Conservation (phyloP, 2,329 filamentous ascomycete genomes). For the Hymenoscyphus salicellus region DNA sequence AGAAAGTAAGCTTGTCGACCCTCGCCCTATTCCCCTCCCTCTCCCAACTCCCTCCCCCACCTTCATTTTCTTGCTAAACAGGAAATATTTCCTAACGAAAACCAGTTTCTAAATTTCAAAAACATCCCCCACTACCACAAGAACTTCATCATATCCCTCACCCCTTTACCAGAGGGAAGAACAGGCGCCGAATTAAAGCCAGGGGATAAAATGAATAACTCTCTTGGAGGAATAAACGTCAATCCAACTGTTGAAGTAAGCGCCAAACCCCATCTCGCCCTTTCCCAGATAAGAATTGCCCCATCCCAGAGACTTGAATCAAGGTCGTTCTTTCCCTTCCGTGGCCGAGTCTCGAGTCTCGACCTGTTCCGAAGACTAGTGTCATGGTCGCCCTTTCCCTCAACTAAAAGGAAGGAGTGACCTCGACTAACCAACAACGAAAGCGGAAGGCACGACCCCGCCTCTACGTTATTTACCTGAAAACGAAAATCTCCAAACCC, state of each 20-base stretch:
- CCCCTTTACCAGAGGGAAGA: constrained; percentile 1
- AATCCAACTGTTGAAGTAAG: constrained; percentile 3
- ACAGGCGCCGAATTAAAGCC: not conserved
- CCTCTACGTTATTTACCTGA: too few relatives aligned
- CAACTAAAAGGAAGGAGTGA: not conserved
- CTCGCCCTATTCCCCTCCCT: not conserved
- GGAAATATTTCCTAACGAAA: not conserved
- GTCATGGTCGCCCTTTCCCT: not conserved
- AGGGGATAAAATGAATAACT: constrained; percentile 4
- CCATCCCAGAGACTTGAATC: too few relatives aligned
- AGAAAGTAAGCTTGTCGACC: not conserved
- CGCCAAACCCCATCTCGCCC: too few relatives aligned
- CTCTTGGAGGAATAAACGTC: constrained; percentile 3
- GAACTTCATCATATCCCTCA: not conserved
- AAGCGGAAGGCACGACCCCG: too few relatives aligned
- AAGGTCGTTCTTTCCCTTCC: too few relatives aligned
- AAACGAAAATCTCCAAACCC: too few relatives aligned
- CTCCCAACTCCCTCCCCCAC: too few relatives aligned
- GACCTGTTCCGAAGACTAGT: too few relatives aligned
- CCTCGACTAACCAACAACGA: too few relatives aligned
- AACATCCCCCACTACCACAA: constrained; percentile 1
- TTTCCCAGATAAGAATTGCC: too few relatives aligned
- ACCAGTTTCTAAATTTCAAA: constrained; percentile 1
- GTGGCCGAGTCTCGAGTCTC: too few relatives aligned
- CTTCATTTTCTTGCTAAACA: too few relatives aligned